These are phyloP conservation scores for Calonectria leucothoes DNA, from an alignment of 2,329 filamentous ascomycete genomes.

Conservation along the genomic window DNA sequence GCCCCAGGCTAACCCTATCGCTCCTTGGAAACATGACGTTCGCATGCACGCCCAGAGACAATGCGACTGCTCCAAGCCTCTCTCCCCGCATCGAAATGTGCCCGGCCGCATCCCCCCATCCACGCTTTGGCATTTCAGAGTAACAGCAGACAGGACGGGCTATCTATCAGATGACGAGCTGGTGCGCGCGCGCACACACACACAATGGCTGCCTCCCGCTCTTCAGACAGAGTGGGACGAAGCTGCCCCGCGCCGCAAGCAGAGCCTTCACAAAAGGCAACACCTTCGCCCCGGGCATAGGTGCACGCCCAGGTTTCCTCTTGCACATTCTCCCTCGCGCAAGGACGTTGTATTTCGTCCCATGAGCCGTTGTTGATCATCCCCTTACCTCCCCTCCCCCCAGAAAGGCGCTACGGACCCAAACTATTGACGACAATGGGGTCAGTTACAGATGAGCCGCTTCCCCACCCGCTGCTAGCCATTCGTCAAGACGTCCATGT, in stretches of 20 bases:
- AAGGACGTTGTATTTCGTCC: conserved; percentile 8
- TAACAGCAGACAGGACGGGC: conserved; percentile 1
- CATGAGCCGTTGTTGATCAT: not conserved
- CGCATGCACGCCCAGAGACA: conserved; percentile 12
- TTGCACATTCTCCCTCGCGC: conserved; percentile 32
- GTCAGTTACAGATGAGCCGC: conserved; percentile 11
- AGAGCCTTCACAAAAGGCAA: conserved; percentile 30
- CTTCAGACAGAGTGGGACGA: conserved; percentile 23
- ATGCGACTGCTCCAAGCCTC: conserved; percentile 12
- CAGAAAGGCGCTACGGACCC: not conserved
- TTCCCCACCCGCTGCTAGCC: conserved; percentile 30
- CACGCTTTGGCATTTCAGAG: conserved; percentile 1
- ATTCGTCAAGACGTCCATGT: conserved; percentile 43
- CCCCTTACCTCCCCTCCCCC: no score
- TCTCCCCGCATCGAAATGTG: conserved; percentile 5
- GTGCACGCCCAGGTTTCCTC: not conserved
- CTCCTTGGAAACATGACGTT: conserved; percentile 19
- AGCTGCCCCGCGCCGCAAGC: conserved; percentile 9
- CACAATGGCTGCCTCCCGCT: conserved; percentile 34
- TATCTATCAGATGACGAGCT: conserved; percentile 38
- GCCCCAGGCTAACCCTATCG: conserved; percentile 13
- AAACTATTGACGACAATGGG: conserved; percentile 12
- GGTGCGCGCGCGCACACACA: no score
- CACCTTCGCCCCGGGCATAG: conserved; percentile 10
- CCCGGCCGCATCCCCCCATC: not conserved